Conservation (phyloP, 2,329 filamentous ascomycete species). For the Dendrostoma leiphaemia region DNA sequence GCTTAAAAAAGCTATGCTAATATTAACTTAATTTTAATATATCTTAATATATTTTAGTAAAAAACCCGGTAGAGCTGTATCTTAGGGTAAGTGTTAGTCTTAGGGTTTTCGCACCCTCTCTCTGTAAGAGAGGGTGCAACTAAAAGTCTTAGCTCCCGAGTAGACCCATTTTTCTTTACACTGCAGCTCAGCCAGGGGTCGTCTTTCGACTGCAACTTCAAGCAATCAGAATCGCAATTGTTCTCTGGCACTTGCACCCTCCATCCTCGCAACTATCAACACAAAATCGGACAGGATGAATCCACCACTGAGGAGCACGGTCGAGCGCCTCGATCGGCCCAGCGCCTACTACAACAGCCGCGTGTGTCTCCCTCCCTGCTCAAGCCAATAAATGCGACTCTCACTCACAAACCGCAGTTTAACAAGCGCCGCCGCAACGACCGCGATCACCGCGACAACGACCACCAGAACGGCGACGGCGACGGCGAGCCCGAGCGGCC, state of each 20-base stretch:
- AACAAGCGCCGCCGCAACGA: constrained; percentile 72
- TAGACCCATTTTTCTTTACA: too few relatives aligned
- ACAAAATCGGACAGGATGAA: constrained; percentile 37
- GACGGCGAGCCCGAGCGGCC: constrained; percentile 47
- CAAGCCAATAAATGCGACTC: constrained; percentile 1
- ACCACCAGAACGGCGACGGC: constrained; percentile 49
- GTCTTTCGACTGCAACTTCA: constrained; percentile 3
- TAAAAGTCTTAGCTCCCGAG: too few relatives aligned
- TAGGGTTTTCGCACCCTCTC: too few relatives aligned
- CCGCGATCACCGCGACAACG: constrained; percentile 57
- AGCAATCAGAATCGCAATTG: background rate
- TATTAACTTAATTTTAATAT: too few relatives aligned
- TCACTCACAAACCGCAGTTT: constrained; percentile 20
- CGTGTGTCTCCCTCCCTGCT: constrained; percentile 48
- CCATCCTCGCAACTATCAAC: background rate
- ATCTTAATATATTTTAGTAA: too few relatives aligned
- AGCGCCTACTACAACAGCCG: constrained; percentile 89
- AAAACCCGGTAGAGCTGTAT: too few relatives aligned
- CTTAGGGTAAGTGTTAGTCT: too few relatives aligned
- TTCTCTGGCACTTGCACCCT: too few relatives aligned
- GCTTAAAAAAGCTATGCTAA: too few relatives aligned
- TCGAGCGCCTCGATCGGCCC: constrained; percentile 89
- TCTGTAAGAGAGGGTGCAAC: too few relatives aligned
- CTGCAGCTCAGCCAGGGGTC: constrained; percentile 1
- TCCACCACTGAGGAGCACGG: constrained; percentile 60